Evolutionary conservation across 1,284 basidiomycete genomes (phyloP).

Genomic region (Trichosporon ovoides): DNA sequence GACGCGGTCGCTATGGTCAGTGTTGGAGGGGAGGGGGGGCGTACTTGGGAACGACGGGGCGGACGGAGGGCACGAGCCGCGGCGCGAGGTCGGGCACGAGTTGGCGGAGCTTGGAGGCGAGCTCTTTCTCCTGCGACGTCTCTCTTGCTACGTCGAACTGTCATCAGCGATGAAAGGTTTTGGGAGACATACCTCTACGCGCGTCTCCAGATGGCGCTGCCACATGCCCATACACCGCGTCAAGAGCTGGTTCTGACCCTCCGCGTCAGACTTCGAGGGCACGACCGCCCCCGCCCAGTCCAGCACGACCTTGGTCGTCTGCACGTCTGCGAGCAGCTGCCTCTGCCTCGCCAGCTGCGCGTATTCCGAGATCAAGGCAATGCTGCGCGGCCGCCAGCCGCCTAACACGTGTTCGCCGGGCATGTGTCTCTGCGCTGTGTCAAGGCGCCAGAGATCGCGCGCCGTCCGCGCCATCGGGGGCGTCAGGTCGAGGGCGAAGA

Average conservation of each 20-base stretch:
- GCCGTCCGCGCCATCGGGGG: constrained; percentile 82
- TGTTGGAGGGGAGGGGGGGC: background rate
- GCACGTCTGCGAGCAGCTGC: constrained; percentile 75
- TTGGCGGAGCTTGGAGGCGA: constrained; percentile 52
- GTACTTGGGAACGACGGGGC: constrained; percentile 6
- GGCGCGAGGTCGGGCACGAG: constrained; percentile 49
- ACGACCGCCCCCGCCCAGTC: constrained; percentile 31
- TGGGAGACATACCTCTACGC: constrained; percentile 58
- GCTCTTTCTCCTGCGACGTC: constrained; percentile 51
- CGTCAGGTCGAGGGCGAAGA: constrained; percentile 73
- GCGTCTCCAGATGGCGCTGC: constrained; percentile 73
- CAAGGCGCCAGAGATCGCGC: constrained; percentile 86
- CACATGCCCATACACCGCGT: constrained; percentile 66
- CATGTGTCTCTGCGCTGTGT: constrained; percentile 90
- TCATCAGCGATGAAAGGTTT: too few relatives aligned
- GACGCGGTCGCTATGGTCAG: constrained; percentile 64
- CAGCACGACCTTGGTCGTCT: constrained; percentile 74
- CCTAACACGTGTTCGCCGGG: constrained; percentile 75
- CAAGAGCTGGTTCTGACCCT: constrained; percentile 59
- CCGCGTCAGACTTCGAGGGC: constrained; percentile 52
- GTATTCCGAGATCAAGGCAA: constrained; percentile 82
- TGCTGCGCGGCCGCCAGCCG: constrained; percentile 80
- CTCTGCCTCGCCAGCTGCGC: constrained; percentile 64
- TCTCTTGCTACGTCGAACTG: constrained; percentile 50
- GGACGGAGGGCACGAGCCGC: constrained; percentile 38